A percentile compares a stretch with the other conserved stretches of the same genome.
These are phyloP conservation scores for Rhodomyrtus tomentosa DNA, from an alignment of 345 rosid species.

Conservation along the genomic window DNA sequence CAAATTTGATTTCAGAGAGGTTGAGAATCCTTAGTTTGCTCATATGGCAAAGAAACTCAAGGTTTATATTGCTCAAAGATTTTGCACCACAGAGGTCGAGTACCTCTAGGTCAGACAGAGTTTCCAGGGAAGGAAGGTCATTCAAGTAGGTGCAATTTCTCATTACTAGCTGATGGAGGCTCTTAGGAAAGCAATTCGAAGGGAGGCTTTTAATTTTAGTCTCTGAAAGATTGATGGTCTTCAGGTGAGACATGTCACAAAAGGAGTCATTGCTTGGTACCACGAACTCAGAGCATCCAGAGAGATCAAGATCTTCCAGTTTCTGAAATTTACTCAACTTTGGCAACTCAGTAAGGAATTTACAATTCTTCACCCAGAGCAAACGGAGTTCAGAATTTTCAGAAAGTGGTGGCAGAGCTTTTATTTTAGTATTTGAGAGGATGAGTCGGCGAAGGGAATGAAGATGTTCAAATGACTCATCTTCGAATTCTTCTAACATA, in stretches of 20 bases:
- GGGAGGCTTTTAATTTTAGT: not conserved
- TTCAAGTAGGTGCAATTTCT: constrained; percentile 4
- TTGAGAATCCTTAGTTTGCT: not conserved
- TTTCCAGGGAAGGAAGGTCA: not conserved
- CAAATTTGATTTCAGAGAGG: not conserved
- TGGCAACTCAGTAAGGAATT: not conserved
- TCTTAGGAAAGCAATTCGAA: not conserved
- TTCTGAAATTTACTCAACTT: not conserved
- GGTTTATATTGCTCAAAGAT: not conserved
- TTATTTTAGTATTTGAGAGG: not conserved
- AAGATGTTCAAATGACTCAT: not conserved
- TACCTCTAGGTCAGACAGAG: not conserved
- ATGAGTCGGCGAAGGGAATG: not conserved
- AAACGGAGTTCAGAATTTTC: not conserved
- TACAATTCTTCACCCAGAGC: not conserved
- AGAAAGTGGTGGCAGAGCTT: not conserved
- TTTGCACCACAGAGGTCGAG: constrained; percentile 1
- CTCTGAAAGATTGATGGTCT: not conserved
- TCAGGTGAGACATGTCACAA: not conserved
- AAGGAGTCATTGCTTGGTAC: not conserved
- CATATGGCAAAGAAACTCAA: not conserved
- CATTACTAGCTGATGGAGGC: not conserved
- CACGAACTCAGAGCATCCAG: not conserved
- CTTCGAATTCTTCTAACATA: not conserved
- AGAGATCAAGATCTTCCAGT: not conserved